Evolutionary conservation across 805 yeast species (phyloP).

Genomic region (Pichia heedii): DNA sequence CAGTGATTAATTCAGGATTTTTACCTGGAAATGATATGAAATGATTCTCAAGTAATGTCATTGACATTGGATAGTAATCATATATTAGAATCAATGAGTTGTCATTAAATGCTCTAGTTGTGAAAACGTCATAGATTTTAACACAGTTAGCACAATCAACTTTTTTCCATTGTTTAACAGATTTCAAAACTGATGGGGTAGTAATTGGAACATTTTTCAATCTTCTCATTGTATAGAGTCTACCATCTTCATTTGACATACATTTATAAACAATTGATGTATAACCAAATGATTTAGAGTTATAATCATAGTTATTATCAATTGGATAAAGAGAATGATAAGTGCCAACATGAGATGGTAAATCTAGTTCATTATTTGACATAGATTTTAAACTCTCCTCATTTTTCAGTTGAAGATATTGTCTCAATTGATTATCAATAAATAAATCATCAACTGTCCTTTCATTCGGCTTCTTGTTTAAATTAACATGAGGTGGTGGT

Average conservation of each 20-base stretch:
- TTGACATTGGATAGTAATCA: slow-evolving; percentile 76
- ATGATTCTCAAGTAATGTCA: slow-evolving; percentile 63
- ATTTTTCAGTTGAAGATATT: slow-evolving; percentile 59
- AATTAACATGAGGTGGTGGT: slow-evolving; percentile 64
- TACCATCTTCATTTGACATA: slow-evolving; percentile 69
- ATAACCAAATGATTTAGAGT: slow-evolving; percentile 39
- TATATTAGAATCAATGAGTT: slow-evolving; percentile 66
- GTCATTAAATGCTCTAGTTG: slow-evolving; percentile 80
- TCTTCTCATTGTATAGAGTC: slow-evolving; percentile 65
- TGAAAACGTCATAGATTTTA: slow-evolving; percentile 69
- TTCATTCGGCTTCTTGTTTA: slow-evolving; percentile 61
- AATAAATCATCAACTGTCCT: slow-evolving; percentile 62
- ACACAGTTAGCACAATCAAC: slow-evolving; percentile 52
- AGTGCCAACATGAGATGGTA: slow-evolving; percentile 72
- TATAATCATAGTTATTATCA: slow-evolving; percentile 39
- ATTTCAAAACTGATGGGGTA: slow-evolving; percentile 50
- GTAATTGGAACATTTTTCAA: slow-evolving; percentile 49
- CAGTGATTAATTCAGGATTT: slow-evolving; percentile 45
- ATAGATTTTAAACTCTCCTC: slow-evolving; percentile 67
- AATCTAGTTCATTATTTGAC: slow-evolving; percentile 37
- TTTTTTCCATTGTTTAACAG: slow-evolving; percentile 60
- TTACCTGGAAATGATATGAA: slow-evolving; percentile 33
- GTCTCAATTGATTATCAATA: slow-evolving; percentile 64
- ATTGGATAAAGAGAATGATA: slow-evolving; percentile 84
- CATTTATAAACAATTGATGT: slow-evolving; percentile 68